Conservation (phyloP, 768 basidiomycete species). For the Leccinum subgranulosum region DNA sequence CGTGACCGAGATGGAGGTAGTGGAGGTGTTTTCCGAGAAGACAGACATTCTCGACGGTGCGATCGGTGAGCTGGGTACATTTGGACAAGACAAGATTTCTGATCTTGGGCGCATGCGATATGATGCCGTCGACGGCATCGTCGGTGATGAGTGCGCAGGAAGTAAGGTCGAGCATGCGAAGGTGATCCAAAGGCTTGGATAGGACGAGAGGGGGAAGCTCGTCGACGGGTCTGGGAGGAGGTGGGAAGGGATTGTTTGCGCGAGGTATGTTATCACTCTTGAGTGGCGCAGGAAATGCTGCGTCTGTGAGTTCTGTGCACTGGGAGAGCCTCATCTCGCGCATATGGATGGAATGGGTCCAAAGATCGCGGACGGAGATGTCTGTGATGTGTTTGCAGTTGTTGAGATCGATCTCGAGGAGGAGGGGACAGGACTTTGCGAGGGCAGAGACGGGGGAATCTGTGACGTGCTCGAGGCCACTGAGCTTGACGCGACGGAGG, state of each 20-base stretch:
- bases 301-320: slow-evolving; percentile 74
- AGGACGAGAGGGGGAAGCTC: slow-evolving; percentile 67
- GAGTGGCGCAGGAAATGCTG: slow-evolving; percentile 78
- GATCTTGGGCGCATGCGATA: slow-evolving; percentile 77
- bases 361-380: slow-evolving; percentile 74
- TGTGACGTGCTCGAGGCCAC: slow-evolving; percentile 70
- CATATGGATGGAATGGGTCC: slow-evolving; percentile 77
- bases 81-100: slow-evolving; percentile 87
- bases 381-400: slow-evolving; percentile 79
- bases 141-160: slow-evolving; percentile 81
- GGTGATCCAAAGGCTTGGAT: slow-evolving; percentile 67
- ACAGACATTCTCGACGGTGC: slow-evolving; percentile 79
- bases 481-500: slow-evolving; percentile 88
- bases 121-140: slow-evolving; percentile 77
- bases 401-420: slow-evolving; percentile 94
- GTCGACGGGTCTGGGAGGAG: slow-evolving; percentile 34
- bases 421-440: slow-evolving; percentile 73
- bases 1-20: slow-evolving; percentile 94
- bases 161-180: slow-evolving; percentile 92
- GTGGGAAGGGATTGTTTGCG: slow-evolving; percentile 42
- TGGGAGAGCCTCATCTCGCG: slow-evolving; percentile 88
- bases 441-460: slow-evolving; percentile 74
- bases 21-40: slow-evolving; percentile 89
- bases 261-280: slow-evolving; percentile 35
- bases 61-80: slow-evolving; percentile 76